A percentile compares a stretch with the other conserved stretches of the same genome.
phyloP scores from a whole-genome alignment of 257 asterid genomes.

The Plantago elongata region DNA sequence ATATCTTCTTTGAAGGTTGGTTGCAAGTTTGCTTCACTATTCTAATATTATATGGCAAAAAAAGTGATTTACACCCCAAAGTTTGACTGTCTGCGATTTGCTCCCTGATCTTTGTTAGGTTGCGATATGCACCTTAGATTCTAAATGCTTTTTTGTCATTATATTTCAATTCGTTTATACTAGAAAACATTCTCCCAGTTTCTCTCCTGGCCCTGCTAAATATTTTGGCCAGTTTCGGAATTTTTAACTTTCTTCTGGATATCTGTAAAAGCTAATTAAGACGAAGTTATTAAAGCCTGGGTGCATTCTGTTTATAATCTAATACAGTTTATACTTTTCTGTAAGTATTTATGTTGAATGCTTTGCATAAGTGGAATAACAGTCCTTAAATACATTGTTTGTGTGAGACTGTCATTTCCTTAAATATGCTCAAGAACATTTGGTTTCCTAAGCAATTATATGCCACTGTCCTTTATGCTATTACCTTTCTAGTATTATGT shows the following conservation, averaged over 20 bases:
- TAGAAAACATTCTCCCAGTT: constrained; percentile 1
- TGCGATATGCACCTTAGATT: too few relatives aligned
- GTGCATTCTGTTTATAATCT: not conserved
- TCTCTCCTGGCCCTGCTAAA: constrained; percentile 8
- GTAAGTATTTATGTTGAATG: constrained; percentile 5
- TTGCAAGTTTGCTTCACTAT: constrained; percentile 20
- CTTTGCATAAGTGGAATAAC: not conserved
- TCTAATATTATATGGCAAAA: not conserved
- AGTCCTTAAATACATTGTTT: not conserved
- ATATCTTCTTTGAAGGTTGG: constrained; percentile 87
- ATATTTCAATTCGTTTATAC: constrained; percentile 1
- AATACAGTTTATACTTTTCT: constrained; percentile 11
- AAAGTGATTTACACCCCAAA: too few relatives aligned
- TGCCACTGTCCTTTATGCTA: constrained; percentile 1
- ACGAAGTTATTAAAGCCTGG: not conserved
- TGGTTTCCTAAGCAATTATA: constrained; percentile 8
- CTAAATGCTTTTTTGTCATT: not conserved
- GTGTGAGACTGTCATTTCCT: constrained; percentile 8
- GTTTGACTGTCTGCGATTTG: too few relatives aligned
- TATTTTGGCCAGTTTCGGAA: not conserved
- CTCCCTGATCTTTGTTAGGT: too few relatives aligned
- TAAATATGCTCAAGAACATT: constrained; percentile 3
- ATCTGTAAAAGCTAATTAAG: constrained; percentile 3
- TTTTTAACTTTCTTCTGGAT: not conserved
- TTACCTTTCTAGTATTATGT: not conserved